Evolutionary conservation across 257 asterid genomes (phyloP).

Genomic region (Solanum corneliomulleri): DNA sequence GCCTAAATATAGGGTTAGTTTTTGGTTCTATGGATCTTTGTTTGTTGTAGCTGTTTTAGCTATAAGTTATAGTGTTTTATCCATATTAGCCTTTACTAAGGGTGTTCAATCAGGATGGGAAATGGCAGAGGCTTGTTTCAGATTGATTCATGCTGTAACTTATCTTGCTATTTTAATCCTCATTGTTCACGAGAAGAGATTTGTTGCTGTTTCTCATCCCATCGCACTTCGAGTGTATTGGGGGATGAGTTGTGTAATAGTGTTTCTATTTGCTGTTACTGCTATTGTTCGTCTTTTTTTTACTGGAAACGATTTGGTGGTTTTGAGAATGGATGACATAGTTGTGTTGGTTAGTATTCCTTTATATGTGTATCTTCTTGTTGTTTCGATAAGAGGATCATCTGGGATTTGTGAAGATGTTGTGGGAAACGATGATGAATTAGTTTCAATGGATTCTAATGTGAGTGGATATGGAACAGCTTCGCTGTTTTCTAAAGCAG

Average conservation of each 20-base stretch:
- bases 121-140: constrained; percentile 20
- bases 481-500: constrained; percentile 36
- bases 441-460: neutral
- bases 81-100: constrained; percentile 17
- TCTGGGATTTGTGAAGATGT: neutral
- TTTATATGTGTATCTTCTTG: constrained; percentile 14
- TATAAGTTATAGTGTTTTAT: constrained; percentile 11
- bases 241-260: constrained; percentile 3
- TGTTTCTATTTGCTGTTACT: constrained; percentile 9
- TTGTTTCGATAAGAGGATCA: constrained; percentile 26
- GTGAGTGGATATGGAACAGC: constrained; percentile 49
- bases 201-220: constrained; percentile 31
- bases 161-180: constrained; percentile 23
- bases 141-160: constrained; percentile 22
- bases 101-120: constrained; percentile 28
- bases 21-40: constrained; percentile 28
- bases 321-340: constrained; percentile 31
- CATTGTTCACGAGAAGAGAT: constrained; percentile 35
- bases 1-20: constrained; percentile 10
- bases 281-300: constrained; percentile 23
- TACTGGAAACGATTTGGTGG: neutral
- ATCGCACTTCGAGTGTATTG: constrained; percentile 15
- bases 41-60: constrained; percentile 29
- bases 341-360: constrained; percentile 27
- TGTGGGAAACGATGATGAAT: neutral